phyloP scores from a whole-genome alignment of 805 yeast genomes.

The Spathaspora boniae region DNA sequence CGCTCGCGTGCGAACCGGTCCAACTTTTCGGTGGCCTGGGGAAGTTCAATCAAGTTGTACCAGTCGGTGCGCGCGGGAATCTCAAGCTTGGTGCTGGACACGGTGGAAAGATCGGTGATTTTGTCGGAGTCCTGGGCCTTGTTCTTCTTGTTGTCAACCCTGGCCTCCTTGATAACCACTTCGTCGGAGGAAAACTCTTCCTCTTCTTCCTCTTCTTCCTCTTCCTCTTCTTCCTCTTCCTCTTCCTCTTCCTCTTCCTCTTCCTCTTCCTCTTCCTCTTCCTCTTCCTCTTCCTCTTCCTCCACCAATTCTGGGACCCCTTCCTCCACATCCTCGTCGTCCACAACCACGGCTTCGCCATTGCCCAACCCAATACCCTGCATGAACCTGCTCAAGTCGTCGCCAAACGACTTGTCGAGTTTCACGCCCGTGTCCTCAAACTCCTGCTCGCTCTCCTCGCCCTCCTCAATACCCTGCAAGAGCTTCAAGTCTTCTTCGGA shows the following conservation, averaged over 20 bases:
- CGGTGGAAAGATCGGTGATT: conserved; percentile 41
- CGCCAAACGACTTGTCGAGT: conserved; percentile 41
- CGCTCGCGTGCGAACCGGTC: conserved; percentile 56
- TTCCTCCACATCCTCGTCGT: conserved; percentile 26
- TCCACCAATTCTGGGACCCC: conserved; percentile 19
- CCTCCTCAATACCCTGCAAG: conserved; percentile 43
- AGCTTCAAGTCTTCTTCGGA: conserved; percentile 75
- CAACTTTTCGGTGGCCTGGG: conserved; percentile 30
- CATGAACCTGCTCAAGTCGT: conserved; percentile 62
- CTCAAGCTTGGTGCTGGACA: conserved; percentile 51
- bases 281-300: conserved; percentile 38
- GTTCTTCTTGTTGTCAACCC: conserved; percentile 19
- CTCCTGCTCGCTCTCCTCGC: conserved; percentile 53
- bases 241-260: conserved; percentile 16
- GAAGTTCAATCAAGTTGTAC: conserved; percentile 50
- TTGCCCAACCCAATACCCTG: conserved; percentile 61
- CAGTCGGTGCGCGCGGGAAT: conserved; percentile 70
- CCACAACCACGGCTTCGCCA: conserved; percentile 30
- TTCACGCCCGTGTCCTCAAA: conserved; percentile 37
- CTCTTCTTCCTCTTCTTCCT: conserved; percentile 24
- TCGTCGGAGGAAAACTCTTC: conserved; percentile 13
- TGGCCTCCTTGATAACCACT: conserved; percentile 15
- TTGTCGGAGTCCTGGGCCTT: conserved; percentile 20
- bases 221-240: conserved; percentile 18
- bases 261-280: conserved; percentile 17